phyloP scores from a whole-genome alignment of 2,329 filamentous ascomycete genomes.

The Aspergillus sp. region DNA sequence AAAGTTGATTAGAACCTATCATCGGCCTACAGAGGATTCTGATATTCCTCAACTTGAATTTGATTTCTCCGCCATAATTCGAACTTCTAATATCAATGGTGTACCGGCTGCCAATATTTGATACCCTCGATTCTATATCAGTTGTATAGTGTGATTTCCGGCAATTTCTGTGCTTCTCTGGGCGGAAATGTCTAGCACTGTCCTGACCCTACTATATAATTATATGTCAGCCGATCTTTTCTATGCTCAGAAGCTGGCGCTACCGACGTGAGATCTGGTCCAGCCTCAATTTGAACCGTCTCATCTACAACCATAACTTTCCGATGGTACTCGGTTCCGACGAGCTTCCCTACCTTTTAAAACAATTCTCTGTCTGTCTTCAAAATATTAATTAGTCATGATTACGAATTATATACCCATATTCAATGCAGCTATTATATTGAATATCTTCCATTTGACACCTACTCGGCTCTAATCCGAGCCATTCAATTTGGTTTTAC shows the following conservation, averaged over 20 bases:
- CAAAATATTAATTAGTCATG: neutral
- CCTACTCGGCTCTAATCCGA: neutral
- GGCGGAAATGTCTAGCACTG: neutral
- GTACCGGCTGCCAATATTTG: neutral
- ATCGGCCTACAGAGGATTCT: constrained; percentile 14
- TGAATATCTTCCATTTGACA: neutral
- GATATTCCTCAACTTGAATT: constrained; percentile 9
- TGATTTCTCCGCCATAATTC: constrained; percentile 17
- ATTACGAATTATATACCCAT: neutral
- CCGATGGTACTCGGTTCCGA: neutral
- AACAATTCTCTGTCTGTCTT: neutral
- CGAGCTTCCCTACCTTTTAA: neutral
- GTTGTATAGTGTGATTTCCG: neutral
- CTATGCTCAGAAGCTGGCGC: no score
- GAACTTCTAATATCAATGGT: neutral
- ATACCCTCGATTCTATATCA: neutral
- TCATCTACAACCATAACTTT: no score
- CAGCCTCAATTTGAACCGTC: no score
- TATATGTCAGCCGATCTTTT: neutral
- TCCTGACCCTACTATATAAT: neutral
- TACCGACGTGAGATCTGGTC: no score
- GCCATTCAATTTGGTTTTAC: neutral
- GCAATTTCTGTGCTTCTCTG: neutral
- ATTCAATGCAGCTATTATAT: neutral
- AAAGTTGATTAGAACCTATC: constrained; percentile 18